phyloP scores from a whole-genome alignment of 1,284 basidiomycete species.

The Cutaneotrichosporon mucoides region DNA sequence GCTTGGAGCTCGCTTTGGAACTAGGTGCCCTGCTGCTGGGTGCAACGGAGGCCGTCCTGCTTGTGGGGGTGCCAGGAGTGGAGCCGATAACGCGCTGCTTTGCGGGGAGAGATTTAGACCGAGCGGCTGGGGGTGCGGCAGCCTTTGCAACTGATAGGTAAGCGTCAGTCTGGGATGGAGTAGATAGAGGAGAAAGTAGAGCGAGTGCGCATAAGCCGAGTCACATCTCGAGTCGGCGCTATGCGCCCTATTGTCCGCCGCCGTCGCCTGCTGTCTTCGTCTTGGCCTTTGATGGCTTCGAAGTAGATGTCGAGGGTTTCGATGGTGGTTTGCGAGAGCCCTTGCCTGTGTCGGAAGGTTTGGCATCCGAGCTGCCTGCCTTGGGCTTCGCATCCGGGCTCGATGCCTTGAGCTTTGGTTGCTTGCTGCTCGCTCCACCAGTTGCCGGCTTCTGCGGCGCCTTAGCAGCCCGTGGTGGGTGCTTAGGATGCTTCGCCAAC shows the following conservation, averaged over 20 bases:
- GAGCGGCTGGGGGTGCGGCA: constrained; percentile 23
- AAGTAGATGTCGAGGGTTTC: not conserved
- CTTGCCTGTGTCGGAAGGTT: not conserved
- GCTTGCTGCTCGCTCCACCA: not conserved
- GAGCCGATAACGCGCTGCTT: constrained; percentile 23
- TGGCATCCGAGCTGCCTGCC: not conserved
- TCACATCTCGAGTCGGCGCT: constrained; percentile 22
- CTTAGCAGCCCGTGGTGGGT: not conserved
- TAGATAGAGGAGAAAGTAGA: not conserved
- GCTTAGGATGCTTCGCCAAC: not conserved
- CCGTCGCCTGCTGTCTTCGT: not conserved
- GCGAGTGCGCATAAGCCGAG: constrained; percentile 12
- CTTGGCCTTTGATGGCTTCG: not conserved
- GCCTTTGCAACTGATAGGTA: constrained; percentile 32
- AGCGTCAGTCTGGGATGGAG: constrained; percentile 15
- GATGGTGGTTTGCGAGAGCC: not conserved
- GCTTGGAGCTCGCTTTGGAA: constrained; percentile 26
- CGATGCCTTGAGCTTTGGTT: not conserved
- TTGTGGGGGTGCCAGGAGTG: constrained; percentile 1
- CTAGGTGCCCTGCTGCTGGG: constrained; percentile 4
- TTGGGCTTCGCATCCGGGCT: not conserved
- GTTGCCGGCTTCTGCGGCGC: not conserved
- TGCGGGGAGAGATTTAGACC: constrained; percentile 35
- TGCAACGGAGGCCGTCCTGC: constrained; percentile 11
- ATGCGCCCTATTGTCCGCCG: constrained; percentile 14